phyloP scores from a whole-genome alignment of 1,284 basidiomycete genomes.

The Peniophora sp. region DNA sequence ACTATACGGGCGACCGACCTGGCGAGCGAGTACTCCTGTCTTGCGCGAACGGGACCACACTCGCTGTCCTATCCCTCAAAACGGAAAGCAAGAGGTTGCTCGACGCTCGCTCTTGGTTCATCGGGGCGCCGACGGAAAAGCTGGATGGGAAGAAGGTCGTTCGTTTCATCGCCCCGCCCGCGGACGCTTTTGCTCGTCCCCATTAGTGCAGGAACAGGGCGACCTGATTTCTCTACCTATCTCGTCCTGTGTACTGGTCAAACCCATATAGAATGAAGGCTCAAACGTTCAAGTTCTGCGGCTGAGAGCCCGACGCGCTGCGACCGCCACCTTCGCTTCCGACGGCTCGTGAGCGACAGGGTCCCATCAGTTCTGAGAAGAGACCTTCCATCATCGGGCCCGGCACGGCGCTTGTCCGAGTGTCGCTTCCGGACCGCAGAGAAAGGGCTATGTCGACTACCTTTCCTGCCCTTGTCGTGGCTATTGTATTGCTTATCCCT shows the following conservation, averaged over 20 bases:
- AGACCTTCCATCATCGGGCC: too few species aligned
- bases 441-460: too few species aligned
- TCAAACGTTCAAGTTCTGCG: too few species aligned
- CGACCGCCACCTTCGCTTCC: too few species aligned
- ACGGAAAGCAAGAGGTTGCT: not conserved
- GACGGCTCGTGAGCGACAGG: not conserved
- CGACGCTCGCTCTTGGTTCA: not conserved
- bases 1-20: constrained; percentile 4
- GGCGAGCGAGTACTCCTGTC: constrained; percentile 1
- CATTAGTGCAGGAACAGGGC: too few species aligned
- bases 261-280: too few species aligned
- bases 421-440: too few species aligned
- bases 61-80: not conserved
- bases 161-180: not conserved
- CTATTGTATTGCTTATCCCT: too few species aligned
- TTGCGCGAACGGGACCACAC: not conserved
- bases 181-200: not conserved
- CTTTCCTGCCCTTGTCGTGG: too few species aligned
- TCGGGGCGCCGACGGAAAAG: not conserved
- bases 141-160: not conserved
- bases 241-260: not conserved
- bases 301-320: too few species aligned
- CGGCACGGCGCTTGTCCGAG: too few species aligned
- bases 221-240: not conserved
- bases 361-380: too few species aligned